These are phyloP conservation scores for Blastobotrys parvus DNA, from an alignment of 805 yeast species.

Conservation along the genomic window DNA sequence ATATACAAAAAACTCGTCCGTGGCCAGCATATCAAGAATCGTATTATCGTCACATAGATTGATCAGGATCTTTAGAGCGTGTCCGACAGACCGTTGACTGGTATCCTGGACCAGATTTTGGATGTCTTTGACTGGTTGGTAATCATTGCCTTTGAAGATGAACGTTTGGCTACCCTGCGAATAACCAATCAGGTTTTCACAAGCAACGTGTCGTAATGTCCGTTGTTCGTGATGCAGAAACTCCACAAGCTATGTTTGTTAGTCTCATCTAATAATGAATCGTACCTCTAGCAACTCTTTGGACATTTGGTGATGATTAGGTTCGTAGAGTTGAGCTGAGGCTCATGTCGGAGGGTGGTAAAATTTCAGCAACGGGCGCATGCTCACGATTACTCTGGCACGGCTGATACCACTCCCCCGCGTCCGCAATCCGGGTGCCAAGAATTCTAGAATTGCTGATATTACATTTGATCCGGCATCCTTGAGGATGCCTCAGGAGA, in stretches of 20 bases:
- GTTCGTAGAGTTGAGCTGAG: no score
- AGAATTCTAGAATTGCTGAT: no score
- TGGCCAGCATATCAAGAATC: slow-evolving; percentile 56
- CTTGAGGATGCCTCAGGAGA: no score
- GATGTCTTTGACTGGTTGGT: slow-evolving; percentile 63
- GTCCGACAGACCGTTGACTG: slow-evolving; percentile 24
- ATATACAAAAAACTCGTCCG: slow-evolving; percentile 47
- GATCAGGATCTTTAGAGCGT: slow-evolving; percentile 66
- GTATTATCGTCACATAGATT: slow-evolving; percentile 68
- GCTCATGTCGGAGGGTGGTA: no score
- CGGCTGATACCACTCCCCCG: no score
- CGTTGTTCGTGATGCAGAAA: slow-evolving; percentile 78
- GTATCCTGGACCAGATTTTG: slow-evolving; percentile 48
- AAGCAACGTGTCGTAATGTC: slow-evolving; percentile 72
- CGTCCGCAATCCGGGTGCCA: no score
- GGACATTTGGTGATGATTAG: no score
- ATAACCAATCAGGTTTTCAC: slow-evolving; percentile 74
- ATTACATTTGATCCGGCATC: no score
- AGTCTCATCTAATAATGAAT: background rate
- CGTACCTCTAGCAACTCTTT: no score
- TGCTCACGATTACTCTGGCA: no score
- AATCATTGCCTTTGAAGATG: slow-evolving; percentile 63
- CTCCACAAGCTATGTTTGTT: slow-evolving; percentile 40
- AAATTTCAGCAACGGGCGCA: no score
- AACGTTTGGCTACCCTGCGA: slow-evolving; percentile 61